Evolutionary conservation across 768 basidiomycete genomes (phyloP), one percentile per base, ranked within the genome.

Genomic region (Asterophora parasitica): DNA sequence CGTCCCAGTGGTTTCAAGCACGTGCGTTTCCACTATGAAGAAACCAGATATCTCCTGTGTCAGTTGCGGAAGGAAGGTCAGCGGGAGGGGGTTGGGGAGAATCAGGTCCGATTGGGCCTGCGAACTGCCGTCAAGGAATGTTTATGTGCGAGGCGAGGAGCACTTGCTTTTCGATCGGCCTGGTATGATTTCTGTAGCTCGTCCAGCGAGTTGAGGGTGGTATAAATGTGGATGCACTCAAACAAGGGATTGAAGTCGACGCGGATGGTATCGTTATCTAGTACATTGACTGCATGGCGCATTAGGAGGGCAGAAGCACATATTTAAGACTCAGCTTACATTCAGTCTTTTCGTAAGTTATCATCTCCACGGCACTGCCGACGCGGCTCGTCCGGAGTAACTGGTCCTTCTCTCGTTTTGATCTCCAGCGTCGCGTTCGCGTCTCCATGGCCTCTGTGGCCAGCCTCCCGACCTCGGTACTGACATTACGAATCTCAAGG

Each of bases 31-130:
- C 54, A 98, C 84, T 49, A 99, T 92, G 69, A 98, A 99, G 67
- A 96, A 99, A 0, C 96, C 96, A 31, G 92, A 87, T 53, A 98
- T 89, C 66, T 97, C 92, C 62, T 95, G 88, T 19, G 90, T 86
- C 16, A 98, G 72, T n/a, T 78, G 62, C 1, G 85, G 74, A 4
- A 98, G 77, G 3, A 85, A 77, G 2, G 74, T 61, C 28, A 92
- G 58, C 26, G 82, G 78, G 16, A 91, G 71, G 0, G 85, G 84
- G 20, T 72, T 72, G 1, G 89, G 92, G 23, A 99, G 79, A 62
- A 98, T 96, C 7, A 99, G 79, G 54, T 89, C 88, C 2, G 96
- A 95, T 88, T 99, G 96, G 0, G 93, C 92, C 95, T 96, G 55
- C 4, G 39, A 46, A 36, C 16, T 19, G 17, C 19, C 11, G 42